These are phyloP conservation scores for Piromyces finnis DNA, from an alignment of 192 early-diverging fungal genomes.

Conservation along the genomic window DNA sequence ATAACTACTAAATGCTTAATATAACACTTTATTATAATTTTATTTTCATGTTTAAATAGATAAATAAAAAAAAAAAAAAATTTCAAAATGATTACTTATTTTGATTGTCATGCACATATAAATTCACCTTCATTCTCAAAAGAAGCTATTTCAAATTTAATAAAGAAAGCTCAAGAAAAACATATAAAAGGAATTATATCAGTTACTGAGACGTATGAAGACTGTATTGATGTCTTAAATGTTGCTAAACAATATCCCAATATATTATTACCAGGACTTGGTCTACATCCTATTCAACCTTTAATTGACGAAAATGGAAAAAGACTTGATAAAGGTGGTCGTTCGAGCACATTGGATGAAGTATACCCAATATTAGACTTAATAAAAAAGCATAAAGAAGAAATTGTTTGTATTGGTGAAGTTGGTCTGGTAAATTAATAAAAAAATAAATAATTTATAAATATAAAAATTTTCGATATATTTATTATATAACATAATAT, in stretches of 20 bases:
- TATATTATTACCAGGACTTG: conserved; percentile 20
- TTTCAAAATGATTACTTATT: conserved; percentile 1
- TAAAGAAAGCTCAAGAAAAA: conserved; percentile 14
- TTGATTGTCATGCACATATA: conserved; percentile 35
- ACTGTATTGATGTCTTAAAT: conserved; percentile 19
- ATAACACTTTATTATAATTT: no score
- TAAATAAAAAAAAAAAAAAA: no score
- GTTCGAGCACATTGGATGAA: conserved; percentile 12
- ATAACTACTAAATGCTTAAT: no score
- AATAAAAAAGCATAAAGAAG: conserved; percentile 12
- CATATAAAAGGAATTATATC: conserved; percentile 18
- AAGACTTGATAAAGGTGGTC: conserved; percentile 4
- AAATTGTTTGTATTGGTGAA: conserved; percentile 17
- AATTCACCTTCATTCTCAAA: conserved; percentile 17
- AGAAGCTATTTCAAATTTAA: conserved; percentile 6
- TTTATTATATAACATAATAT: no score
- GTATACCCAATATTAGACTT: conserved; percentile 17
- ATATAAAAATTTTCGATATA: no score
- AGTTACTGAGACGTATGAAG: conserved; percentile 28
- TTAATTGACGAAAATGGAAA: conserved; percentile 9
- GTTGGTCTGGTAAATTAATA: conserved; percentile 1
- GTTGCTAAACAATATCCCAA: conserved; percentile 7
- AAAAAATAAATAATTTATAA: conserved; percentile 13
- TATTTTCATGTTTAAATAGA: no score
- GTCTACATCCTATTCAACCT: conserved; percentile 30